Base-by-base conservation (phyloP, 163 green algal species). In the Trebouxia gelatinosa region DNA sequence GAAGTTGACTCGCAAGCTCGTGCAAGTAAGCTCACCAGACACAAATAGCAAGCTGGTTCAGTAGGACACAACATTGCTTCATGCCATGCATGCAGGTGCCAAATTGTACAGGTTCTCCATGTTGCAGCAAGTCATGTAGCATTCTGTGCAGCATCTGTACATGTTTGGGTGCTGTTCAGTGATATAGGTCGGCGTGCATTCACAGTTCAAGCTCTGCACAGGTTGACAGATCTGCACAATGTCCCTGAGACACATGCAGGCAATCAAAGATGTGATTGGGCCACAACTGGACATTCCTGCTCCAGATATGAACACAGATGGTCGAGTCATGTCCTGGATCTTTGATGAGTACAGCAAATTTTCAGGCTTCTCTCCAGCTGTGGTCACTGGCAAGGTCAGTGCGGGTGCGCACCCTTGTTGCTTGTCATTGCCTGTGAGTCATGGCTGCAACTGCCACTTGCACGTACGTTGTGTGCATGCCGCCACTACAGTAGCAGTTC, bases 231-330 rank as follows among this genome's bases (percentile, higher is more conserved):
- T n/a, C n/a, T 59, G 48, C 48, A 29, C 48, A 59, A 19, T 23
- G 1, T 59, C 26, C 38, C 37, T 78, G 32, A 5, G 58, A 1
- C 28, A 19, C 68, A 23, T 54, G 58, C 66, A 80, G 81, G 78
- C 82, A 17, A 84, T 92, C 67, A 88, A 90, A 39, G 80, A 88
- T 37, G 75, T 91, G 7, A 78, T 93, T 17, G 89, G 89, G 9
- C 79, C 79, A 13, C 50, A 57, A 26, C 54, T 46, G 31, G 88
- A 92, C 88, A 92, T 94, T 70, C 92, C 92, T 23, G 92, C 92
- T 0, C 92, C 92, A 26, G 92, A 97, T 83, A 96, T 97, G 92
- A 95, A 96, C 86, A 97, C 92, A 4, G 92, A 89, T 70, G 87
- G 75, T 16, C 83, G 87, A 11, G 87, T 89, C 61, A 91, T 91